These are phyloP conservation scores for Adansonia gregorii DNA, from an alignment of 441 rosid genomes.

Conservation along the genomic window DNA sequence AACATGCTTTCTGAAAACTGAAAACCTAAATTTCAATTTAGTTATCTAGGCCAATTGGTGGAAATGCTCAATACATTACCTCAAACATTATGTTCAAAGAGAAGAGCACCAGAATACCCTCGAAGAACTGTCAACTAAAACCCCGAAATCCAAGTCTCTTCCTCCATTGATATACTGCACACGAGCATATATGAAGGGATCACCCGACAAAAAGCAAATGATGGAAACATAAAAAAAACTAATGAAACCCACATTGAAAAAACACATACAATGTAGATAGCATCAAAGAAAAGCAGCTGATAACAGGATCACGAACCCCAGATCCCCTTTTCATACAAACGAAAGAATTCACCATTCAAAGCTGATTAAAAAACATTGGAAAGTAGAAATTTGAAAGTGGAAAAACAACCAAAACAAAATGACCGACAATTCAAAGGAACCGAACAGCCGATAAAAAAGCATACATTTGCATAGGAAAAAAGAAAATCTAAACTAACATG, in stretches of 20 bases:
- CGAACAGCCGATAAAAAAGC: too few relatives aligned
- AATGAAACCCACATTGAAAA: neutral
- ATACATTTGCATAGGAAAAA: neutral
- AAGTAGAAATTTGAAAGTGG: slow-evolving; percentile 14
- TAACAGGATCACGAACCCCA: slow-evolving; percentile 39
- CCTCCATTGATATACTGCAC: neutral
- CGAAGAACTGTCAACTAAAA: slow-evolving; percentile 23
- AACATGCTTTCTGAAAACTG: slow-evolving; percentile 7
- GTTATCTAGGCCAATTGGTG: neutral
- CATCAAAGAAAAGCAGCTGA: slow-evolving; percentile 26
- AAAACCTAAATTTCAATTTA: slow-evolving; percentile 22
- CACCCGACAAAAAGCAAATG: slow-evolving; percentile 27
- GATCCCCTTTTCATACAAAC: slow-evolving; percentile 28
- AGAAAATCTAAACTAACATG: slow-evolving; percentile 20
- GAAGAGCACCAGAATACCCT: slow-evolving; percentile 15
- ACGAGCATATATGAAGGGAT: slow-evolving; percentile 22
- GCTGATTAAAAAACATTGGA: slow-evolving; percentile 27
- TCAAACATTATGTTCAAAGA: neutral
- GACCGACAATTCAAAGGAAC: neutral
- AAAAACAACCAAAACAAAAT: neutral
- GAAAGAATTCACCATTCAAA: slow-evolving; percentile 27
- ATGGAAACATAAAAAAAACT: neutral
- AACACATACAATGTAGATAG: slow-evolving; percentile 15
- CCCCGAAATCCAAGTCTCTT: slow-evolving; percentile 20
- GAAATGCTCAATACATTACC: slow-evolving; percentile 14